Base-by-base conservation (phyloP, 768 basidiomycete species). In the Rhodotorula diobovata region DNA sequence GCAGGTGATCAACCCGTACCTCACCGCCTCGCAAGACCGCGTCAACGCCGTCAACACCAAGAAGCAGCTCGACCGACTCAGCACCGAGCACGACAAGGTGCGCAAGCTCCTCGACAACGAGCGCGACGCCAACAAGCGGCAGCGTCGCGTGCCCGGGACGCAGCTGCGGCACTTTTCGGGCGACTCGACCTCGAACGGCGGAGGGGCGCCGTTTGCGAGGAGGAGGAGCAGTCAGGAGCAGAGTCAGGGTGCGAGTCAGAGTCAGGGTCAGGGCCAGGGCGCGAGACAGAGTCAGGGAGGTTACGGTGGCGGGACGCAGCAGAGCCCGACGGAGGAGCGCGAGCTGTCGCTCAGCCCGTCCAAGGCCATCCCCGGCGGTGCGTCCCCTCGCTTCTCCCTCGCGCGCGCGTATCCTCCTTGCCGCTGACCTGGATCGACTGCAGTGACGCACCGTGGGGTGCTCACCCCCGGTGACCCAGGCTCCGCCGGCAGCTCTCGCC, bases 281-380 rank as follows among this genome's bases (percentile, higher is more conserved):
- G 25, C 6, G 37, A 53, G 48, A 18, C 56, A n/a, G 20, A n/a
- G n/a, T n/a, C n/a, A n/a, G n/a, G n/a, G n/a, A n/a, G 61, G 50
- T 9, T 34, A 20, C 11, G 28, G 41, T 10, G 20, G 32, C 9
- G 1, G 9, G 35, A 28, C 37, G 54, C 20, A 23, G 32, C 14
- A 39, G 23, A 20, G 59, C 35, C 16, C 16, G 35, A 28, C 56
- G 32, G 32, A 55, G 34, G 35, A 57, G 23, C 32, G 32, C 16
- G 45, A 61, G 46, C n/a, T 45, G 20, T 34, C 37, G 15, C 11
- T 35, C 1, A 63, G 63, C 53, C 63, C 63, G 53, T 1, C 21
- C 30, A 64, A 64, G 62, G 51, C 54, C 28, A 39, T 64, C 21
- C 63, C 63, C 11, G 63, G 63, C 2, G 53, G 63, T 64, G 63